These are phyloP conservation scores for Quercus aquifolioides DNA, from an alignment of 306 rosid species.

Conservation along the genomic window DNA sequence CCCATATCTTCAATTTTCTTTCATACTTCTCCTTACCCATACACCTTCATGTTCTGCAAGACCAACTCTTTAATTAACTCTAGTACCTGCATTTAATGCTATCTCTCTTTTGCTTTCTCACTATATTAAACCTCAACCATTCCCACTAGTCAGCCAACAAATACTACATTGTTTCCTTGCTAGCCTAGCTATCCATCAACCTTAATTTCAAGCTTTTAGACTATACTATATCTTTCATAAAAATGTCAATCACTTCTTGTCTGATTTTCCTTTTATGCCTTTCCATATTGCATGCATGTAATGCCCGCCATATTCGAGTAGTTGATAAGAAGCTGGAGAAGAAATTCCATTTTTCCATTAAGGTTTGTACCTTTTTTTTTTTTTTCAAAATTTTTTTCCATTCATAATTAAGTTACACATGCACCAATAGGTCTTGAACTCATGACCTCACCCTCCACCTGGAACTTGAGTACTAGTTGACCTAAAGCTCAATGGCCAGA, in stretches of 20 bases:
- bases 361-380: slow-evolving; percentile 27
- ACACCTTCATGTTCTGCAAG: slow-evolving; percentile 57
- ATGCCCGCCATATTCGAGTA: slow-evolving; percentile 34
- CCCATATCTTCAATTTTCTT: slow-evolving; percentile 37
- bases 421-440: too few relatives aligned
- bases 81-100: slow-evolving; percentile 52
- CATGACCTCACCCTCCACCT: too few relatives aligned
- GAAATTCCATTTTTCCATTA: slow-evolving; percentile 20
- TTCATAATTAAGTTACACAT: too few relatives aligned
- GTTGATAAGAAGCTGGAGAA: slow-evolving; percentile 22
- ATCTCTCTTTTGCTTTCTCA: slow-evolving; percentile 13
- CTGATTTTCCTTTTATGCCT: slow-evolving; percentile 50
- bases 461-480: too few relatives aligned
- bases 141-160: slow-evolving; percentile 12
- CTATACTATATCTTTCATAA: background rate
- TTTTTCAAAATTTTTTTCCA: background rate
- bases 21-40: slow-evolving; percentile 41
- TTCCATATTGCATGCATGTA: slow-evolving; percentile 58
- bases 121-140: slow-evolving; percentile 22
- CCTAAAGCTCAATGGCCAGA: too few relatives aligned
- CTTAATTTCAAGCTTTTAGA: background rate
- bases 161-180: background rate
- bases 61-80: slow-evolving; percentile 31
- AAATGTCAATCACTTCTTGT: slow-evolving; percentile 43
- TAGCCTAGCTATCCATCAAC: background rate